Percentiles rank a stretch among this genome's conserved stretches.
phyloP scores from a whole-genome alignment of 2,329 filamentous ascomycete genomes.

The Penicillium sp. region DNA sequence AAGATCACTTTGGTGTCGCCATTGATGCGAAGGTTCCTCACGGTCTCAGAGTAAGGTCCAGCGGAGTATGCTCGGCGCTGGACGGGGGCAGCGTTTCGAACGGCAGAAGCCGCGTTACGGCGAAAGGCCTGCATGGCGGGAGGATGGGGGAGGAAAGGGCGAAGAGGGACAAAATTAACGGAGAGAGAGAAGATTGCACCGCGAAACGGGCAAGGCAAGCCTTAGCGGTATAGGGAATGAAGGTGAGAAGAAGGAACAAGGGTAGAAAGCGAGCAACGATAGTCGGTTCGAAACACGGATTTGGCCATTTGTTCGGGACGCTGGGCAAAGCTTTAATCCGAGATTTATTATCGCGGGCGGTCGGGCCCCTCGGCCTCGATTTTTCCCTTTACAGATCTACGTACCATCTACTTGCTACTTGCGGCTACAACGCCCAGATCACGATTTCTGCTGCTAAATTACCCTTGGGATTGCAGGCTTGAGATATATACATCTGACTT shows the following conservation, averaged over 20 bases:
- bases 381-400: conserved; percentile 22
- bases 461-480: neutral
- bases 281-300: conserved; percentile 30
- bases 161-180: conserved; percentile 19
- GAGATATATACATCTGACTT: neutral
- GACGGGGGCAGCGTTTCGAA: conserved; percentile 64
- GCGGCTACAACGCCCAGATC: neutral
- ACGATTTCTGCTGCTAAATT: neutral
- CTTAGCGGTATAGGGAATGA: conserved; percentile 21
- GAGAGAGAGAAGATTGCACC: conserved; percentile 24
- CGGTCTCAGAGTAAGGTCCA: conserved; percentile 72
- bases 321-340: conserved; percentile 41
- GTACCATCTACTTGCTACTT: neutral
- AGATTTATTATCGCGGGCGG: conserved; percentile 30
- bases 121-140: conserved; percentile 79
- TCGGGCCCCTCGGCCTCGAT: conserved; percentile 33
- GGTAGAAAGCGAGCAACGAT: conserved; percentile 27
- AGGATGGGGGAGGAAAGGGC: conserved; percentile 21
- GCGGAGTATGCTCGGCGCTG: conserved; percentile 78
- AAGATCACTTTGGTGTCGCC: conserved; percentile 90
- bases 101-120: conserved; percentile 71
- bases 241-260: conserved; percentile 25
- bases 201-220: conserved; percentile 24
- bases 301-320: conserved; percentile 36
- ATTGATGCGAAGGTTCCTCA: conserved; percentile 91